Evolutionary conservation across 2,329 filamentous ascomycete species (phyloP).

Genomic region (Parastagonospora avenae): DNA sequence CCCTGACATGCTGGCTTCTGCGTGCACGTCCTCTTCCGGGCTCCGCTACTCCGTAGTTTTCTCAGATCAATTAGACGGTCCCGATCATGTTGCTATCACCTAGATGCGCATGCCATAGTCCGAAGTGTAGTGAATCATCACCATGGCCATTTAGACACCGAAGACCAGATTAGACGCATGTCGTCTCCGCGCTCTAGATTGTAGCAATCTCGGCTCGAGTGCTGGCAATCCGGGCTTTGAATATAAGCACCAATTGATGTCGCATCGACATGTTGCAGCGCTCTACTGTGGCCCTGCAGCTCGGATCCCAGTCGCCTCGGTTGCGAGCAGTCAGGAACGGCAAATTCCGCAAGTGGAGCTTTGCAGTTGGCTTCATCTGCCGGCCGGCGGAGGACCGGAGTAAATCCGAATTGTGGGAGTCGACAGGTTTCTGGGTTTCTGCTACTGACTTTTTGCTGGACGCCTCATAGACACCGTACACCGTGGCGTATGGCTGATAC

Average conservation of each 20-base stretch:
- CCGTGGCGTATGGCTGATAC: no score
- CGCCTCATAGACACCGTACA: no score
- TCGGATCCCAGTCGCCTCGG: neutral
- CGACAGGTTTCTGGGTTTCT: neutral
- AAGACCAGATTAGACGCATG: neutral
- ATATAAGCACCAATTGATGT: slow-evolving; percentile 5
- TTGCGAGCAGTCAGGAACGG: neutral
- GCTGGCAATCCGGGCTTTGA: neutral
- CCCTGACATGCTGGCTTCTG: no score
- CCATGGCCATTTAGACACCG: no score
- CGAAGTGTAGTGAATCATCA: no score
- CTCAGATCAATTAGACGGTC: no score
- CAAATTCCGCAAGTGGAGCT: neutral
- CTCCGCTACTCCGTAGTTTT: no score
- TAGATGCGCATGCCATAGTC: no score
- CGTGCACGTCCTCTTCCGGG: no score
- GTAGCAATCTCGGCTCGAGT: slow-evolving; percentile 4
- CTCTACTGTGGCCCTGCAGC: neutral
- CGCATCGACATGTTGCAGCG: slow-evolving; percentile 22
- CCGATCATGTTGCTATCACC: no score
- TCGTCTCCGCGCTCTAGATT: neutral
- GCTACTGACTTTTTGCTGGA: neutral
- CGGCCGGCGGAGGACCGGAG: neutral
- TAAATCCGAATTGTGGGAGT: neutral
- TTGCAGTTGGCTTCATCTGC: neutral